Percentiles rank a stretch among this genome's conserved stretches.
Conservation (phyloP, 2,329 filamentous ascomycete species). For the Phoma sp. region DNA sequence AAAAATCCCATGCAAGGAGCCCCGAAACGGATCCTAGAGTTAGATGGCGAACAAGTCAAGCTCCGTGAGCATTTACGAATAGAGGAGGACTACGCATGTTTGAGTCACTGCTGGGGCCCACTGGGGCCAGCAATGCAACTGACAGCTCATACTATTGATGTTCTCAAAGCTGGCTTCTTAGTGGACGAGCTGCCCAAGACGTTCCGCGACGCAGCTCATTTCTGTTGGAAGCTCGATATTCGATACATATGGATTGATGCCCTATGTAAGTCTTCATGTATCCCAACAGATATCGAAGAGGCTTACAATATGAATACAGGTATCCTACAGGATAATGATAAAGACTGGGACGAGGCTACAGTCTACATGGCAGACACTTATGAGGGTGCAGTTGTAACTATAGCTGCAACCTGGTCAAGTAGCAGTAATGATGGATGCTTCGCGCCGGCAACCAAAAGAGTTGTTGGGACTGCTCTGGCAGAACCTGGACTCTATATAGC, state of each 20-base stretch:
- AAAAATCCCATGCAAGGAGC: too few relatives aligned
- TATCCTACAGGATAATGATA: not conserved
- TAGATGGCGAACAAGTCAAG: not conserved
- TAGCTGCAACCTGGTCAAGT: not conserved
- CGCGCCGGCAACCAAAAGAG: not conserved
- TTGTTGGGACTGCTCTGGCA: not conserved
- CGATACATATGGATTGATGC: not conserved
- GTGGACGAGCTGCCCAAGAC: not conserved
- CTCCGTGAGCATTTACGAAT: not conserved
- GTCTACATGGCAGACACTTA: constrained; percentile 1
- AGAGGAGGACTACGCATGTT: not conserved
- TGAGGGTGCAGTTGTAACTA: not conserved
- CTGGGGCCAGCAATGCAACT: not conserved
- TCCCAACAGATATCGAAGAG: too few relatives aligned
- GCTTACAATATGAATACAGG: not conserved
- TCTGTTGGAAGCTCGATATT: not conserved
- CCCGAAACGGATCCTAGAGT: not conserved
- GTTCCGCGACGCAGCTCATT: not conserved
- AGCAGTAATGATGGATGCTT: not conserved
- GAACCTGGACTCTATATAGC: not conserved
- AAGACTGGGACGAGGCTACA: not conserved
- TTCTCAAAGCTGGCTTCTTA: not conserved
- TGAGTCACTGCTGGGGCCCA: not conserved
- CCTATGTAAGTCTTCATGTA: not conserved
- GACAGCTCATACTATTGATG: not conserved